These are phyloP conservation scores for Xylariales sp. DNA, from an alignment of 2,329 filamentous ascomycete genomes.

Conservation along the genomic window DNA sequence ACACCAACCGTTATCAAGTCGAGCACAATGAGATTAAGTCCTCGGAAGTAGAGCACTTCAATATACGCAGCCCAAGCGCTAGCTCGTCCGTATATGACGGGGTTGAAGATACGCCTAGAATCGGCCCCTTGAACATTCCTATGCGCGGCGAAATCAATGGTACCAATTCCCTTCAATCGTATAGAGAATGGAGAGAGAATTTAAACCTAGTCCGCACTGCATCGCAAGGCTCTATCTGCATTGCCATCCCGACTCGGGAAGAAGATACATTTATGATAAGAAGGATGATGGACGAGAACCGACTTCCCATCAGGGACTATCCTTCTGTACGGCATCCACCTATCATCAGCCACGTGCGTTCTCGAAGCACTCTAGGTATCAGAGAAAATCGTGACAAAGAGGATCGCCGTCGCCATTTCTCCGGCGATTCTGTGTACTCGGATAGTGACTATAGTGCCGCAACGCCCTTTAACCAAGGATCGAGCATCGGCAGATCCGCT, in stretches of 20 bases:
- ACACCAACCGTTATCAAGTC: constrained; percentile 23
- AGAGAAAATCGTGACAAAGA: constrained; percentile 24
- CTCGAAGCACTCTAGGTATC: constrained; percentile 34
- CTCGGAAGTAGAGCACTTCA: constrained; percentile 27
- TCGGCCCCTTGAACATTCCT: constrained; percentile 26
- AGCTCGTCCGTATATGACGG: constrained; percentile 19
- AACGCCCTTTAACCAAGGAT: background rate
- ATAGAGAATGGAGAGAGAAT: constrained; percentile 28
- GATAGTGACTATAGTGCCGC: constrained; percentile 4
- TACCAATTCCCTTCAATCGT: constrained; percentile 17
- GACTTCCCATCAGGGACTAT: constrained; percentile 7
- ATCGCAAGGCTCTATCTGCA: constrained; percentile 27
- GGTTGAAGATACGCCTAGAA: constrained; percentile 6
- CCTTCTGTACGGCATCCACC: background rate
- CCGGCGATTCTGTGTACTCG: constrained; percentile 7
- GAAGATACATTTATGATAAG: background rate
- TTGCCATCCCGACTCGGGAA: constrained; percentile 6
- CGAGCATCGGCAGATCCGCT: constrained; percentile 27
- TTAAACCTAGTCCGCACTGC: background rate
- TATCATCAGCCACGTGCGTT: constrained; percentile 27
- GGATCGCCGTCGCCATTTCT: constrained; percentile 21
- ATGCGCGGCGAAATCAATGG: background rate
- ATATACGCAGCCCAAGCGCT: background rate
- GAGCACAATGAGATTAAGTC: constrained; percentile 33
- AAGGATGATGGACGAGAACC: background rate